These are phyloP conservation scores for Cyberlindnera xylosilytica DNA, from an alignment of 805 yeast genomes.

Conservation along the genomic window DNA sequence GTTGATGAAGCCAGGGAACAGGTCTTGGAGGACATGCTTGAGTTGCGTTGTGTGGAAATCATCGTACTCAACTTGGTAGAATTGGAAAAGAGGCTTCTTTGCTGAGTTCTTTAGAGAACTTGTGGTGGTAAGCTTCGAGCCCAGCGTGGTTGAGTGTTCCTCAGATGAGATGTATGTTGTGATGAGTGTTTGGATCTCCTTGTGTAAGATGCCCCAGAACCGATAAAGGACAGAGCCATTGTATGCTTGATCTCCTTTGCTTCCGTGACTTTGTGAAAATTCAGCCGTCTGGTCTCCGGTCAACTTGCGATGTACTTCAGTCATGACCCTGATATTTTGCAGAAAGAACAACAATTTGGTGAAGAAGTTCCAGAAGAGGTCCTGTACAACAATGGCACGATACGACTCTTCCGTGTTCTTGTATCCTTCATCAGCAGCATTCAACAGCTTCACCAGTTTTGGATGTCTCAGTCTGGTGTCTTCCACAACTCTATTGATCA, in stretches of 20 bases:
- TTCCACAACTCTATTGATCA: slow-evolving; percentile 60
- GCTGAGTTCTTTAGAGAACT: slow-evolving; percentile 30
- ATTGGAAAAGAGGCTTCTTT: slow-evolving; percentile 33
- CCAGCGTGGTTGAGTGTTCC: slow-evolving; percentile 4
- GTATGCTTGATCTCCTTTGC: not conserved
- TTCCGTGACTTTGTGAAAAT: not conserved
- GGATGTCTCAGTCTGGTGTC: slow-evolving; percentile 60
- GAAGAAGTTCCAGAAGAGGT: slow-evolving; percentile 70
- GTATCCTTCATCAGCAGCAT: slow-evolving; percentile 13
- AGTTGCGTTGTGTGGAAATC: slow-evolving; percentile 39
- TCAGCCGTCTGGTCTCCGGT: slow-evolving; percentile 1
- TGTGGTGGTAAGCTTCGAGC: slow-evolving; percentile 11
- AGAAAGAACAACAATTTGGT: slow-evolving; percentile 57
- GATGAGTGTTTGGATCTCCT: slow-evolving; percentile 21
- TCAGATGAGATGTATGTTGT: slow-evolving; percentile 22
- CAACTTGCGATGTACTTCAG: slow-evolving; percentile 34
- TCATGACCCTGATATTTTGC: slow-evolving; percentile 66
- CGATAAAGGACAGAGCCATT: slow-evolving; percentile 3
- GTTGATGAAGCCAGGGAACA: slow-evolving; percentile 67
- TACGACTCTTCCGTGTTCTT: slow-evolving; percentile 38
- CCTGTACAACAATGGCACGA: slow-evolving; percentile 56
- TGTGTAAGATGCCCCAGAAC: slow-evolving; percentile 18
- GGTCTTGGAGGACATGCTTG: slow-evolving; percentile 47
- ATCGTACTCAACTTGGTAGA: slow-evolving; percentile 31
- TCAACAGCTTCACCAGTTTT: slow-evolving; percentile 33